A percentile compares a stretch with the other conserved stretches of the same genome.
Conservation (phyloP, 2,329 filamentous ascomycete genomes). For the Coleophoma cylindrospora region DNA sequence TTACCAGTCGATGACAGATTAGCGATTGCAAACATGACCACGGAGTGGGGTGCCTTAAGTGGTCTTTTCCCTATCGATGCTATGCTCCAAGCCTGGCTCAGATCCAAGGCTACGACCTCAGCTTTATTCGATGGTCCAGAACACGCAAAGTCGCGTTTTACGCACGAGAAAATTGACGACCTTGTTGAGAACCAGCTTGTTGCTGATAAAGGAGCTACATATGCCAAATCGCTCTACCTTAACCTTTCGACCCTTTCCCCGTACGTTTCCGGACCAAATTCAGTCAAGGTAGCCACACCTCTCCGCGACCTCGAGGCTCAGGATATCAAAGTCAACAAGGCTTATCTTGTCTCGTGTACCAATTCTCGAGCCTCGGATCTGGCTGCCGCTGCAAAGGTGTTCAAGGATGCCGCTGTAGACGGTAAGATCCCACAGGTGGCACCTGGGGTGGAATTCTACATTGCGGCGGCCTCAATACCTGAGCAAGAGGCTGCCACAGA, state of each 20-base stretch:
- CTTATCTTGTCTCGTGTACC: conserved; percentile 87
- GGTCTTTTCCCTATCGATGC: conserved; percentile 78
- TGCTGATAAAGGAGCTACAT: conserved; percentile 73
- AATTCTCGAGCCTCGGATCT: conserved; percentile 81
- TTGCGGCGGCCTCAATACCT: conserved; percentile 75
- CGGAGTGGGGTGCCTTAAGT: conserved; percentile 70
- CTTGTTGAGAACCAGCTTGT: conserved; percentile 60
- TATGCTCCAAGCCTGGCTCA: conserved; percentile 67
- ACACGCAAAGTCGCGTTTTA: conserved; percentile 55
- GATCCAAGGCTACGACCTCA: conserved; percentile 68
- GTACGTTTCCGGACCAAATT: conserved; percentile 83
- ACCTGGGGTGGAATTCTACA: conserved; percentile 76
- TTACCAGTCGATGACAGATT: conserved; percentile 69
- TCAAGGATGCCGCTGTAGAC: conserved; percentile 65
- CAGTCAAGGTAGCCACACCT: conserved; percentile 81
- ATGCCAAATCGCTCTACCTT: conserved; percentile 78
- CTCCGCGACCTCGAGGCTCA: conserved; percentile 67
- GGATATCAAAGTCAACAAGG: conserved; percentile 75
- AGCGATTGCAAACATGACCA: conserved; percentile 76
- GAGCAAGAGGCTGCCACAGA: conserved; percentile 78
- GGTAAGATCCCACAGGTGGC: conserved; percentile 67
- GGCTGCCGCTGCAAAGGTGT: conserved; percentile 75
- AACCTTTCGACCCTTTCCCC: conserved; percentile 80
- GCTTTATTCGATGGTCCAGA: conserved; percentile 51
- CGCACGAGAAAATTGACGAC: conserved; percentile 67